These are phyloP conservation scores for Hsuehochloa calcarea DNA, from an alignment of 176 grass and related monocot genomes.

Conservation along the genomic window DNA sequence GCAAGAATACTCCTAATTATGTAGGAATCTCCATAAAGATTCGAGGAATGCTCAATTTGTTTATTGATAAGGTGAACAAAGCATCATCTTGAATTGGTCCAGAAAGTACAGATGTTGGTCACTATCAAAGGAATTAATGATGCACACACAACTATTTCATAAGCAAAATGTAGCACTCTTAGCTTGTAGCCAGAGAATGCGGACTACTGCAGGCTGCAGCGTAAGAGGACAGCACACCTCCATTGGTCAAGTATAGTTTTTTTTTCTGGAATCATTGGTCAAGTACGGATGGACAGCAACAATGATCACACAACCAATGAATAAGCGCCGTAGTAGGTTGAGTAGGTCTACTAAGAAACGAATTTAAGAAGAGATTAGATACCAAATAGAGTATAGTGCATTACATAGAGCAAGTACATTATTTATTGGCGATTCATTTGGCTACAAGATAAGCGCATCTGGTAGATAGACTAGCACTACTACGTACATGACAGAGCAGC, in stretches of 20 bases:
- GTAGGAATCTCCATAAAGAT: neutral
- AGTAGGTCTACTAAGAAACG: constrained; percentile 6
- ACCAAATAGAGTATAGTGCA: neutral
- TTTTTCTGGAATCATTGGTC: neutral
- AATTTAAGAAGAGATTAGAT: neutral
- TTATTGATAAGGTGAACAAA: neutral
- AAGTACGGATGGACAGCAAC: constrained; percentile 17
- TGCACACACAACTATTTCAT: neutral
- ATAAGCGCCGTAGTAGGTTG: constrained; percentile 30
- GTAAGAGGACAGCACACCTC: constrained; percentile 15
- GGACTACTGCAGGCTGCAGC: constrained; percentile 3
- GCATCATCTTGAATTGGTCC: constrained; percentile 8
- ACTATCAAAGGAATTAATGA: constrained; percentile 10
- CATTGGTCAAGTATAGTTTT: neutral
- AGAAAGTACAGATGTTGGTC: constrained; percentile 12
- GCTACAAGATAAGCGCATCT: neutral
- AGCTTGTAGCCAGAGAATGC: constrained; percentile 2
- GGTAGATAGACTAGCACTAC: neutral
- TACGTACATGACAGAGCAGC: neutral
- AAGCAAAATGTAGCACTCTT: neutral
- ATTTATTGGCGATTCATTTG: neutral
- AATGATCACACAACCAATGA: neutral
- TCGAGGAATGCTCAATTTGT: neutral
- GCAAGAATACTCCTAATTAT: neutral
- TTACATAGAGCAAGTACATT: neutral